Evolutionary conservation across 192 early-diverging fungal genomes (phyloP).

Genomic region (Spinellus fusiger): DNA sequence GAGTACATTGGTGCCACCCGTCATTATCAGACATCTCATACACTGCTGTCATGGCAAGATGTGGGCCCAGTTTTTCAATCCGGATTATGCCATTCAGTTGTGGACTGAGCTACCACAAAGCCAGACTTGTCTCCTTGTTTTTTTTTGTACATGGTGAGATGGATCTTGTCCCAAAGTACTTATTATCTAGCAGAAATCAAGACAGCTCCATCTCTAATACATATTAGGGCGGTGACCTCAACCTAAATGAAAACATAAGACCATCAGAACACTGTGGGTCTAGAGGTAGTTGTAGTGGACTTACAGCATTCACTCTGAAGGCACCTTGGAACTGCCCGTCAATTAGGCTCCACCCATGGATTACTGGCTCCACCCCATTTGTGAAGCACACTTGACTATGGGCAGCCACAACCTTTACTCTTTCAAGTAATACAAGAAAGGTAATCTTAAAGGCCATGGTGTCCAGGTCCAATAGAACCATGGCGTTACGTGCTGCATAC

Average conservation of each 20-base stretch:
- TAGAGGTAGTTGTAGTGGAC: not conserved
- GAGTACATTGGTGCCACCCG: slow-evolving; percentile 35
- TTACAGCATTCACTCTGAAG: slow-evolving; percentile 10
- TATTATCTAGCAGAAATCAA: slow-evolving; percentile 31
- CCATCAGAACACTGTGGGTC: not conserved
- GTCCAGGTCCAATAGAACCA: slow-evolving; percentile 13
- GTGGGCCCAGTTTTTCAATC: not conserved
- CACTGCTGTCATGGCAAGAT: not conserved
- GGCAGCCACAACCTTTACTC: slow-evolving; percentile 10
- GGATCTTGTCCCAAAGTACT: not conserved
- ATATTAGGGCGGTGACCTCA: slow-evolving; percentile 31
- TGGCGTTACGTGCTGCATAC: slow-evolving; percentile 9
- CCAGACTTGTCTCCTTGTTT: slow-evolving; percentile 40
- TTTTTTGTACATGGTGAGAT: not conserved
- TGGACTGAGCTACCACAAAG: slow-evolving; percentile 19
- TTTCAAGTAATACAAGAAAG: slow-evolving; percentile 9
- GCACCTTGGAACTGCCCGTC: slow-evolving; percentile 1
- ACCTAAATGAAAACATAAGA: slow-evolving; percentile 14
- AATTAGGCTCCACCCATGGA: slow-evolving; percentile 14
- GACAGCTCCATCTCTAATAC: slow-evolving; percentile 25
- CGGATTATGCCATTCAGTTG: slow-evolving; percentile 18
- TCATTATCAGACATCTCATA: slow-evolving; percentile 34
- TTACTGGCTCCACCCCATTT: slow-evolving; percentile 7
- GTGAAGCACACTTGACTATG: slow-evolving; percentile 11
- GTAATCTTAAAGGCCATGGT: slow-evolving; percentile 4